phyloP scores from a whole-genome alignment of 805 yeast species.

The Yamadazyma olivae region DNA sequence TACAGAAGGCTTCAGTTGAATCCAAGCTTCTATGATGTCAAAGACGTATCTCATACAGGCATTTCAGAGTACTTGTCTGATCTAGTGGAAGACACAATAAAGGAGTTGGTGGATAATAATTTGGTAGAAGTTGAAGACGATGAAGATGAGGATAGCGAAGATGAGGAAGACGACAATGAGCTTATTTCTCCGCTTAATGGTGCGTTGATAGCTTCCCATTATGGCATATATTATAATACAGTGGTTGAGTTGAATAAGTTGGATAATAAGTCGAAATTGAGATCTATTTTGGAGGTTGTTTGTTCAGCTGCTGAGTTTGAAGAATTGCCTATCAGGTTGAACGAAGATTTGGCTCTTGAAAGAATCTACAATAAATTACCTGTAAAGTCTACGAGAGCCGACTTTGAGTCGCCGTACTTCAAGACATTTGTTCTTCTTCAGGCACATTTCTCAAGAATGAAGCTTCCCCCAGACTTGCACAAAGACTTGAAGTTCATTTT shows the following conservation, averaged over 20 bases:
- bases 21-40: constrained; percentile 86
- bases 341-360: constrained; percentile 50
- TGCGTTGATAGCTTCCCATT: constrained; percentile 72
- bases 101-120: constrained; percentile 58
- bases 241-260: constrained; percentile 61
- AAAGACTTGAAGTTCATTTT: constrained; percentile 57
- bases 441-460: constrained; percentile 71
- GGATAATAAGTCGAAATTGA: constrained; percentile 53
- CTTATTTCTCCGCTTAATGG: constrained; percentile 60
- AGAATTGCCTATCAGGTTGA: constrained; percentile 53
- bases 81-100: constrained; percentile 66
- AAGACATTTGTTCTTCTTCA: constrained; percentile 77
- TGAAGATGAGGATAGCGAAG: constrained; percentile 35
- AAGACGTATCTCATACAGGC: constrained; percentile 60
- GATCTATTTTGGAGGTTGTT: constrained; percentile 60
- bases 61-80: constrained; percentile 83
- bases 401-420: constrained; percentile 53
- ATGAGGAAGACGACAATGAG: constrained; percentile 33
- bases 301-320: constrained; percentile 75
- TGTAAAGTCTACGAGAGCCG: constrained; percentile 42
- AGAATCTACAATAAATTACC: constrained; percentile 63
- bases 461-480: constrained; percentile 55
- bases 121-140: constrained; percentile 56
- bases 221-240: constrained; percentile 62
- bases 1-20: constrained; percentile 77